Base-by-base conservation (phyloP, 371 early-diverging fungal genomes). In the Sanchytrium tribonematis region DNA sequence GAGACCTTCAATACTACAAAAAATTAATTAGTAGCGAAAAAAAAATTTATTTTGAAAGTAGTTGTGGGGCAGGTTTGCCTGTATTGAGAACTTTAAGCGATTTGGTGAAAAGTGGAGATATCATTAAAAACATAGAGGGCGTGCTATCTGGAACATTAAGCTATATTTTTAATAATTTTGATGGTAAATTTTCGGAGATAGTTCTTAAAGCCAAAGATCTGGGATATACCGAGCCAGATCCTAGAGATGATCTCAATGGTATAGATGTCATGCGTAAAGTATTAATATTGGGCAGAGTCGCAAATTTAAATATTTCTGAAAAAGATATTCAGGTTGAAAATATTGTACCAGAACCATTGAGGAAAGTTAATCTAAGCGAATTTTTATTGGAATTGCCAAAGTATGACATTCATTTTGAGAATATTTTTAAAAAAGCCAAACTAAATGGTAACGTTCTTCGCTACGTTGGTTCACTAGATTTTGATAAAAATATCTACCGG, bases 201-300 rank as follows among this genome's bases (percentile, higher is more conserved):
- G 93, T 97, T 69, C 76, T 80, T 72, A 83, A 83, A 0, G 97
- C 95, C 70, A 93, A 90, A 78, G 85, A 84, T 31, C 81, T 86
- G 30, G 97, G 97, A 0, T 97, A 90, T 78, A 97, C 97, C 28
- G 97, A 97, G 75, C 97, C 97, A 66, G 96, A 97, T 75, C 96
- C 97, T 66, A 82, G 95, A 68, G 97, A 97, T 75, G 97, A 97
- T 74, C 81, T 95, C 74, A 95, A 93, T 73, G 97, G 97, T 66
- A 84, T 94, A 86, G 97, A 97, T 75, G 94, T 97, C n/a, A 96
- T 90, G 27, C 87, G 97, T 71, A 96, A 96, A 80, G 88, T 85
- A 67, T 72, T 72, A 29, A 96, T 96, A 69, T 81, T 93, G 28
- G 92, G 86, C 28, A 88, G 97, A 68, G 78, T 88, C 30, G 87